These are phyloP conservation scores for Elongisporangium prolatum DNA, from an alignment of 352 stramenopile genomes.

Conservation along the genomic window DNA sequence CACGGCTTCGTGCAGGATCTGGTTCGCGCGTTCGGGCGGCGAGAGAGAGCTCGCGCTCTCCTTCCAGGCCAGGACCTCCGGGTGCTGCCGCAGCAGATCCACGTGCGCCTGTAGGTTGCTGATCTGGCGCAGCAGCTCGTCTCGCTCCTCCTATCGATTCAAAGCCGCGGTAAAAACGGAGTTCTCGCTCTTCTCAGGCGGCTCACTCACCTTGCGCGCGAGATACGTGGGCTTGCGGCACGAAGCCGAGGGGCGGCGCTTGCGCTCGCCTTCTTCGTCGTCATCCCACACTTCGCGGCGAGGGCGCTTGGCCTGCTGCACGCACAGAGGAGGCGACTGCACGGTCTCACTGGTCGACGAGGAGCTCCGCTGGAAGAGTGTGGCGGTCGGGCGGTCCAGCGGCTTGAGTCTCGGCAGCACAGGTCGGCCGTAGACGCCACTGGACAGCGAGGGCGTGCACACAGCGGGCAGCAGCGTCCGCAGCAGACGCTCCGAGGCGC, in stretches of 20 bases:
- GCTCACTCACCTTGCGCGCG: conserved; percentile 21
- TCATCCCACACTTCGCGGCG: conserved; percentile 14
- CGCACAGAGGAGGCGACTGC: neutral
- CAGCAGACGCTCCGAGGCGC: neutral
- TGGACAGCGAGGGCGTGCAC: neutral
- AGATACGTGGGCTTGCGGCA: conserved; percentile 36
- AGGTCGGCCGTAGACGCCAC: neutral
- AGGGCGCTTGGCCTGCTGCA: conserved; percentile 5
- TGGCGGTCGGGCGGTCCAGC: neutral
- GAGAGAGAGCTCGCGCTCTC: neutral
- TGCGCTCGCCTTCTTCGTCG: conserved; percentile 11
- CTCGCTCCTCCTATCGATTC: conserved; percentile 26
- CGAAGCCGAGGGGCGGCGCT: conserved; percentile 14
- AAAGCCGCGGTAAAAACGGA: neutral
- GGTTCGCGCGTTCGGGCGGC: conserved; percentile 20
- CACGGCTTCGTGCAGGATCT: conserved; percentile 26
- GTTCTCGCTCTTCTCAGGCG: neutral
- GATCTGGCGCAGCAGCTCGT: conserved; percentile 26
- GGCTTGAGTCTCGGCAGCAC: neutral
- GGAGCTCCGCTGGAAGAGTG: neutral
- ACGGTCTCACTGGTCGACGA: neutral
- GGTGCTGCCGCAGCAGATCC: conserved; percentile 20
- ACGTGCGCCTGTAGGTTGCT: conserved; percentile 28
- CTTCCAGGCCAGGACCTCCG: conserved; percentile 23
- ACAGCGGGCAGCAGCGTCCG: neutral